Conservation (phyloP, 495 filamentous ascomycete species). For the Trichoderma asperelloides region DNA sequence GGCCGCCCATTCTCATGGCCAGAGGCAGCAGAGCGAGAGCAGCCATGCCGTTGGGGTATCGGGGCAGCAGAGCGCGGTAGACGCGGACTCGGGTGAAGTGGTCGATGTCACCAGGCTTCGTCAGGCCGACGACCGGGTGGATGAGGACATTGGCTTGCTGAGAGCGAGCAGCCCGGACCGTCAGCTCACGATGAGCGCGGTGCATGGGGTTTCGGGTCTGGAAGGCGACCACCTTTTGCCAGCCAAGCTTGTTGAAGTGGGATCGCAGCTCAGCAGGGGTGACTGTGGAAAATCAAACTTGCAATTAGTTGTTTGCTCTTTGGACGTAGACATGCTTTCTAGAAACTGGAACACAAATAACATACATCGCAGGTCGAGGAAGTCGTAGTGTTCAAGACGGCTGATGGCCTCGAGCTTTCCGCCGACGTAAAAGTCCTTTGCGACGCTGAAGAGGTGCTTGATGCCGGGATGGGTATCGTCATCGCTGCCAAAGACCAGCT, state of each 20-base stretch:
- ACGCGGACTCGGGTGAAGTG: slow-evolving; percentile 99
- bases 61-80: slow-evolving; percentile 91
- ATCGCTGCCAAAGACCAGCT: slow-evolving; percentile 92
- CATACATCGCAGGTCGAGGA: slow-evolving; percentile 89
- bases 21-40: slow-evolving; percentile 91
- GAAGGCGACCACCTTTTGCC: slow-evolving; percentile 94
- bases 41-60: slow-evolving; percentile 99
- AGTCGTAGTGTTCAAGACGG: slow-evolving; percentile 95
- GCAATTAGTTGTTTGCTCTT: neutral
- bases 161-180: slow-evolving; percentile 87
- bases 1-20: slow-evolving; percentile 98
- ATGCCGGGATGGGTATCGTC: slow-evolving; percentile 85
- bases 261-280: slow-evolving; percentile 88
- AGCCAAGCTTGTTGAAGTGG: slow-evolving; percentile 99
- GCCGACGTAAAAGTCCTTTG: slow-evolving; percentile 84
- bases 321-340: neutral
- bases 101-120: slow-evolving; percentile 98
- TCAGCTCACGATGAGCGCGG: slow-evolving; percentile 93
- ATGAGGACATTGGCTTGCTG: slow-evolving; percentile 98
- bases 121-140: slow-evolving; percentile 95
- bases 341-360: neutral
- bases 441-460: slow-evolving; percentile 71
- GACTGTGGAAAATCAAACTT: slow-evolving; percentile 38
- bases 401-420: slow-evolving; percentile 93
- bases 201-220: slow-evolving; percentile 99